Base-by-base conservation (phyloP, 116 monocot species). In the Iris pallida region DNA sequence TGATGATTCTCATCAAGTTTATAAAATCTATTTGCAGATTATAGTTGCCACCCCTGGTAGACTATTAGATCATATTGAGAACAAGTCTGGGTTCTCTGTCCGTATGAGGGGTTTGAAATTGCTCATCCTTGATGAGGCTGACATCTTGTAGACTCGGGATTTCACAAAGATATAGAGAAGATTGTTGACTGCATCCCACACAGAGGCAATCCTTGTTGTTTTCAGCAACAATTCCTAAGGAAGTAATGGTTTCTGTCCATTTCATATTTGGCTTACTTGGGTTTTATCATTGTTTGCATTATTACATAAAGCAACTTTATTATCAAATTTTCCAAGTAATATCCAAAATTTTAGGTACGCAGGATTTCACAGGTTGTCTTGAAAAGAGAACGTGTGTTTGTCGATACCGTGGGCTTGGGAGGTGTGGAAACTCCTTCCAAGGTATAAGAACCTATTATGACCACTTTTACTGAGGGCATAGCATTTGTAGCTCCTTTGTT, bases 1-100 rank as follows among this genome's bases (percentile, higher is more conserved):
- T 46, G 42, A 63, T 45, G 63, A 45, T 65, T 73, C 46, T 11
- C 10, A 18, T 55, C 15, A 54, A 43, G 55, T 19, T 55, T 20
- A 45, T 48, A n/a, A 8, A 44, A 57, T 44, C 53, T 44, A 16
- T 73, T 65, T 75, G 54, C 82, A 97, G 96, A 97, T 97, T 73
- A 76, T 97, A 66, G 96, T 92, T 63, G 96, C 92, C 62, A 97
- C 96, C 57, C 96, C 96, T 75, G 96, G 96, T 43, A 86, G 96
- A 63, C 56, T 97, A 57, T 70, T 92, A 64, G 96, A 97, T 75
- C 96, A 97, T 73, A 87, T 97, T 59, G 96, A 97, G 79, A 92
- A 92, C 44, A 92, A 81, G 78, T 76, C 96, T 45, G 89, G 92
- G 53, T 87, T 97, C 41, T 89, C 96, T 65, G 65, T 76, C 3